Conservation (phyloP, 768 basidiomycete genomes). For the Chiua virens region DNA sequence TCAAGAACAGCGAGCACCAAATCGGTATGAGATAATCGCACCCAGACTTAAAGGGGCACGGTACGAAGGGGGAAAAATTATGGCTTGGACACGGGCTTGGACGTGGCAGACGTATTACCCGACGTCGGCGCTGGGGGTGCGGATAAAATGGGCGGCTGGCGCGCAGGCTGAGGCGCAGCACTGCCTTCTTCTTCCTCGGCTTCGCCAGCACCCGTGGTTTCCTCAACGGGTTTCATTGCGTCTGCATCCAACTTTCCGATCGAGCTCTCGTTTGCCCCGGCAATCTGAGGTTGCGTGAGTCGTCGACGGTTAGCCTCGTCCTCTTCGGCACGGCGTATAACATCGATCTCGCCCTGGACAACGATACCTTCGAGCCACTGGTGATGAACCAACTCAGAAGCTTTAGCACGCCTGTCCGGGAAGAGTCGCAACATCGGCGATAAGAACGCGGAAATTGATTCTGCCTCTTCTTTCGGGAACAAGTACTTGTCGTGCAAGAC, state of each 20-base stretch:
- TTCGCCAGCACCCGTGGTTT: slow-evolving; percentile 21
- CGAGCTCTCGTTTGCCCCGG: slow-evolving; percentile 6
- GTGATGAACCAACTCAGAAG: slow-evolving; percentile 82
- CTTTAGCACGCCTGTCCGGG: slow-evolving; percentile 86
- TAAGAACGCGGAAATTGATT: slow-evolving; percentile 77
- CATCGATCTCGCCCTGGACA: slow-evolving; percentile 89
- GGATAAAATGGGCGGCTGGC: slow-evolving; percentile 34
- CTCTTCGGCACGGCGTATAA: slow-evolving; percentile 64
- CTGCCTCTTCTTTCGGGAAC: slow-evolving; percentile 81
- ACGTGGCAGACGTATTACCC: background rate
- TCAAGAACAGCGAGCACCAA: too few relatives aligned
- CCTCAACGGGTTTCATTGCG: slow-evolving; percentile 80
- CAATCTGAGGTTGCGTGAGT: slow-evolving; percentile 9
- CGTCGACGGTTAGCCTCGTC: slow-evolving; percentile 39
- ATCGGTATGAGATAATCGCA: background rate
- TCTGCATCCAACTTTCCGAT: slow-evolving; percentile 38
- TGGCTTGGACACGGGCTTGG: slow-evolving; percentile 16
- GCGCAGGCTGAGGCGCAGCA: slow-evolving; percentile 4
- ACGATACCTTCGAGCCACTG: slow-evolving; percentile 82
- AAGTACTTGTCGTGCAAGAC: slow-evolving; percentile 96
- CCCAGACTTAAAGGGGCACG: too few relatives aligned
- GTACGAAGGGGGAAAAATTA: background rate
- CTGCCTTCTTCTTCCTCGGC: slow-evolving; percentile 5
- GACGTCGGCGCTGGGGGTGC: slow-evolving; percentile 29
- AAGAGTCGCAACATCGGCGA: slow-evolving; percentile 88